Evolutionary conservation across 2,329 filamentous ascomycete species (phyloP).

Genomic region (Rhynchosporium graminicola): DNA sequence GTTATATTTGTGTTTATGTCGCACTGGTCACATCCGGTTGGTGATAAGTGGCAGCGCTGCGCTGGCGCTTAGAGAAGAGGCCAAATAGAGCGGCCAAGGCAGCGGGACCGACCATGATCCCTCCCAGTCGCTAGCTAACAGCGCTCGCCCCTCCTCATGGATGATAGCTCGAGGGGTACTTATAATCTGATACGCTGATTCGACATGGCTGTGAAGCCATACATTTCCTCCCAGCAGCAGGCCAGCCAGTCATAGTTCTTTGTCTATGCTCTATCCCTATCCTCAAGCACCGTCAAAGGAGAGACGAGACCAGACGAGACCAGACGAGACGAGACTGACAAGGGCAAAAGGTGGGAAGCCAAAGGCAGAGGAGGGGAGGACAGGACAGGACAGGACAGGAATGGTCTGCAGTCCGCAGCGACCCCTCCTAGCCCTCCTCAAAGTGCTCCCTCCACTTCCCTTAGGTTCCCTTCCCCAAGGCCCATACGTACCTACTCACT

Average conservation of each 20-base stretch:
- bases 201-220: constrained; percentile 11
- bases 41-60: constrained; percentile 20
- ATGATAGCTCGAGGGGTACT: no score
- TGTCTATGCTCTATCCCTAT: neutral
- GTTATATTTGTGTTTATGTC: neutral
- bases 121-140: neutral
- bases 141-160: constrained; percentile 6
- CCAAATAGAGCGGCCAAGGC: constrained; percentile 13
- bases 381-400: neutral
- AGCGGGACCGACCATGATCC: neutral
- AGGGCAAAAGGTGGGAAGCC: neutral
- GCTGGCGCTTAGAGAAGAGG: constrained; percentile 12
- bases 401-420: neutral
- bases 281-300: neutral
- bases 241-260: neutral
- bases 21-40: constrained; percentile 2
- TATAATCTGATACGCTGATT: constrained; percentile 13
- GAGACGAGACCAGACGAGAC: neutral
- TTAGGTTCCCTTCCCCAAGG: constrained; percentile 5
- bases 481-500: constrained; percentile 7
- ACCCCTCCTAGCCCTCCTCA: constrained; percentile 14
- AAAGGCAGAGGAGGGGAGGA: neutral
- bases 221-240: constrained; percentile 5
- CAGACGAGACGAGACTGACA: neutral
- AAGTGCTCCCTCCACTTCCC: neutral